Evolutionary conservation across 2,329 filamentous ascomycete genomes (phyloP).

Genomic region (Aureobasidium sp.): DNA sequence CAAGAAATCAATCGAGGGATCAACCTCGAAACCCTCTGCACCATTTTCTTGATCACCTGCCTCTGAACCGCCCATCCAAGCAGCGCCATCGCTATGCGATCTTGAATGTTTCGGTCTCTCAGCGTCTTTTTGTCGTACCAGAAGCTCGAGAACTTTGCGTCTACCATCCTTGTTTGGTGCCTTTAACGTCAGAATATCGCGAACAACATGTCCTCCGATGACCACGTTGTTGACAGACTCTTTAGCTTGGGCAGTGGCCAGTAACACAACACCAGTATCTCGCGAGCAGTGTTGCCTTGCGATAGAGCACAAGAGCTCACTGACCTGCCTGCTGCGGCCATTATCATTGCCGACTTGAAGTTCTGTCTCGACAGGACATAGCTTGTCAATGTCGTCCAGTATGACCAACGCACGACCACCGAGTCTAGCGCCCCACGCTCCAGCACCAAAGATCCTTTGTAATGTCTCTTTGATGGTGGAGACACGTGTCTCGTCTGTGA

Average conservation of each 20-base stretch:
- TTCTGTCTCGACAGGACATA: slow-evolving; percentile 91
- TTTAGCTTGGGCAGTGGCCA: slow-evolving; percentile 89
- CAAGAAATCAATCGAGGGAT: slow-evolving; percentile 75
- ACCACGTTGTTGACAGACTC: slow-evolving; percentile 87
- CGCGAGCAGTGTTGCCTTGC: slow-evolving; percentile 76
- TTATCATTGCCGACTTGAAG: slow-evolving; percentile 92
- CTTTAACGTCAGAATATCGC: slow-evolving; percentile 82
- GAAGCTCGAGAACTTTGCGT: slow-evolving; percentile 72
- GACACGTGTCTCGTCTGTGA: slow-evolving; percentile 84
- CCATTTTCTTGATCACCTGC: slow-evolving; percentile 40
- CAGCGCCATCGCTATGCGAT: slow-evolving; percentile 18
- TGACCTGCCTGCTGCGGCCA: slow-evolving; percentile 82
- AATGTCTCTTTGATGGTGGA: slow-evolving; percentile 87
- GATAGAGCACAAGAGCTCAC: slow-evolving; percentile 76
- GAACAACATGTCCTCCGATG: slow-evolving; percentile 82
- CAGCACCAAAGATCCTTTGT: slow-evolving; percentile 74
- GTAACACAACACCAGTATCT: slow-evolving; percentile 72
- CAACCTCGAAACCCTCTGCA: slow-evolving; percentile 61
- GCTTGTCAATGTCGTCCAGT: slow-evolving; percentile 84
- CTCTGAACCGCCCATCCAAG: slow-evolving; percentile 64
- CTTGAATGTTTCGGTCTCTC: not conserved
- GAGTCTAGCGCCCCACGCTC: slow-evolving; percentile 82
- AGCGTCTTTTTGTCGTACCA: slow-evolving; percentile 50
- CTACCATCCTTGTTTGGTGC: slow-evolving; percentile 89
- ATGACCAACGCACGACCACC: slow-evolving; percentile 80